Evolutionary conservation across 768 basidiomycete genomes (phyloP), one percentile per base, ranked within the genome.

Genomic region (Tremella fuciformis): DNA sequence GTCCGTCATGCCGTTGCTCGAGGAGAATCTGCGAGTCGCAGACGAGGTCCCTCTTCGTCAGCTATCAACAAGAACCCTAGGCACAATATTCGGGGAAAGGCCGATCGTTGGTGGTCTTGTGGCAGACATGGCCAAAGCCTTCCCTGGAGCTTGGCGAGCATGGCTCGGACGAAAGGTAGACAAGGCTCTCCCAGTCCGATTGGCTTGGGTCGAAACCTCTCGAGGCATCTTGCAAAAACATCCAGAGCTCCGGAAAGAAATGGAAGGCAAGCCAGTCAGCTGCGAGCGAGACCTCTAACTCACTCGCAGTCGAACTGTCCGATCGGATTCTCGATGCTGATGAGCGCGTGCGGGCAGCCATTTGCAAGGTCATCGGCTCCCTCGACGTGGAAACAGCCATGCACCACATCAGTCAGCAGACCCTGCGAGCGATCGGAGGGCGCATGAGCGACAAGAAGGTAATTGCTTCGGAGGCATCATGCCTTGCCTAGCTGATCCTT

Each of bases 1-100:
- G 70, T 91, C 88, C 74, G 91, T 97, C 49, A 86, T 98, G 22
- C 93, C 94, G 0, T 88, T 91, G 57, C 83, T 98, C 16, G 92
- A 94, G 73, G 88, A 92, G 63, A 91, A 96, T 69, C 81, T 97
- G 3, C 84, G 85, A 21, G 69, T 63, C 13, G 85, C 87, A 2
- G 88, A 90, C 63, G 84, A 88, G 38, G 70, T 85, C 1, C 80
- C 82, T 26, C 80, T 92, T 2, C 83, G 96, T 37, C 67, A 84
- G 15, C 83, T 96, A 63, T 89, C 87, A n/a, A 91, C 91, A 0
- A 84, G 88, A 65, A 86, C 85, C 0, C 82, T 98, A 0, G 96
- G 92, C 0, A 85, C 87, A 60, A 94, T 99, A 88, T 94, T 89
- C 70, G 85, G 65, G 18, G 55, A 57, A 85, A 3, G 75, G 78